phyloP scores from a whole-genome alignment of 1,284 basidiomycete species.

The Sanguinoderma infundibulare region DNA sequence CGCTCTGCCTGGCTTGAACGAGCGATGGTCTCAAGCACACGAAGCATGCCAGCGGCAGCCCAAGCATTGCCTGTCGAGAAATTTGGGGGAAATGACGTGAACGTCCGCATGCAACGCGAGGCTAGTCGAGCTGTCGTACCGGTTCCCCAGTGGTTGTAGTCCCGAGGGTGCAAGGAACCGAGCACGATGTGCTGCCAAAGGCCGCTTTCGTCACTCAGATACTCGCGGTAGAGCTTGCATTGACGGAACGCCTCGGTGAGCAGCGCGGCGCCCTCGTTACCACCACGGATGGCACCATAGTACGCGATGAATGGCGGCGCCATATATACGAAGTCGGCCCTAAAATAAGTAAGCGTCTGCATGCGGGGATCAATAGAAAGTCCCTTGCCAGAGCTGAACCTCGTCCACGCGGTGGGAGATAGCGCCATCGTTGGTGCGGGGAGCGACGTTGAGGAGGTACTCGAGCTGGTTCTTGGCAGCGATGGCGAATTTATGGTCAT shows the following conservation, averaged over 20 bases:
- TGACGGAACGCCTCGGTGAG: constrained; percentile 70
- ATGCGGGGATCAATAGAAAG: not conserved
- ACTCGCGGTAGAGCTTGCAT: constrained; percentile 63
- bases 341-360: constrained; percentile 23
- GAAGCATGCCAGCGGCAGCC: constrained; percentile 70
- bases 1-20: constrained; percentile 45
- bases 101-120: too few relatives aligned
- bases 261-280: constrained; percentile 47
- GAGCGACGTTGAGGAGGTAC: constrained; percentile 63
- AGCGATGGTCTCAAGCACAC: constrained; percentile 61
- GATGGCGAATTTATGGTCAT: constrained; percentile 46
- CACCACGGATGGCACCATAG: constrained; percentile 57
- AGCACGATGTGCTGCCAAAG: constrained; percentile 60
- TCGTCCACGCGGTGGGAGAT: constrained; percentile 65
- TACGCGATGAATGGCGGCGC: constrained; percentile 82
- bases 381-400: constrained; percentile 55
- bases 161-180: constrained; percentile 48
- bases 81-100: not conserved
- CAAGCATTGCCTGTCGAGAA: constrained; percentile 62
- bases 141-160: constrained; percentile 58
- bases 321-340: constrained; percentile 73
- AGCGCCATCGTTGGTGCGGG: constrained; percentile 59
- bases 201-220: constrained; percentile 45
- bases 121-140: constrained; percentile 33
- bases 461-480: constrained; percentile 61